These are phyloP conservation scores for Penicillium decumbens DNA, from an alignment of 2,329 filamentous ascomycete species.

Conservation along the genomic window DNA sequence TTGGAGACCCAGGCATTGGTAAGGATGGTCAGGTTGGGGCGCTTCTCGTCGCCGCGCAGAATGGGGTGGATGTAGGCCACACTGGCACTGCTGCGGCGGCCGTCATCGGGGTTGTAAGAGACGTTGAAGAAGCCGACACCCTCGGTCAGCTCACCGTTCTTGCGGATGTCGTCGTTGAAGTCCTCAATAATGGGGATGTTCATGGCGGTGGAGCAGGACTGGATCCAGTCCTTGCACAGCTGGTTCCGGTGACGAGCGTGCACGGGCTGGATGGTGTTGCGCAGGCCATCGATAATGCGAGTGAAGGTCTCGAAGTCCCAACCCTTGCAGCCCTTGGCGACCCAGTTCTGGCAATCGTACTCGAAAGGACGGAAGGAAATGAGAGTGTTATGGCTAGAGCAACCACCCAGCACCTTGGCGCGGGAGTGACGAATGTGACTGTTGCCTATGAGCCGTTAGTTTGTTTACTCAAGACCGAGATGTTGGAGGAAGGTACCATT, in stretches of 20 bases:
- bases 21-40: conserved; percentile 77
- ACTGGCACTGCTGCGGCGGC: conserved; percentile 75
- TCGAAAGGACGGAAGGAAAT: conserved; percentile 90
- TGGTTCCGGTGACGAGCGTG: conserved; percentile 82
- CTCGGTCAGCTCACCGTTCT: conserved; percentile 65
- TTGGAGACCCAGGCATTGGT: conserved; percentile 85
- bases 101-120: conserved; percentile 85
- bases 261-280: conserved; percentile 86
- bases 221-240: conserved; percentile 84
- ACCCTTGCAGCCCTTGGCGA: conserved; percentile 72
- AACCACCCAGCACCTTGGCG: conserved; percentile 86
- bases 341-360: conserved; percentile 82
- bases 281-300: conserved; percentile 73
- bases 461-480: not conserved
- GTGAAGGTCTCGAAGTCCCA: conserved; percentile 86
- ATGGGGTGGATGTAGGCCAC: conserved; percentile 93
- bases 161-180: conserved; percentile 79
- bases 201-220: conserved; percentile 72
- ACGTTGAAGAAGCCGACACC: conserved; percentile 88
- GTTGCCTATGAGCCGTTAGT: conserved; percentile 57
- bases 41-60: conserved; percentile 72
- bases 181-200: conserved; percentile 76
- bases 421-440: conserved; percentile 87
- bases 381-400: conserved; percentile 88
- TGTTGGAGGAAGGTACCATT: conserved; percentile 49